Base-by-base conservation (phyloP, 2,329 filamentous ascomycete genomes). In the Bipolaris victoriae region DNA sequence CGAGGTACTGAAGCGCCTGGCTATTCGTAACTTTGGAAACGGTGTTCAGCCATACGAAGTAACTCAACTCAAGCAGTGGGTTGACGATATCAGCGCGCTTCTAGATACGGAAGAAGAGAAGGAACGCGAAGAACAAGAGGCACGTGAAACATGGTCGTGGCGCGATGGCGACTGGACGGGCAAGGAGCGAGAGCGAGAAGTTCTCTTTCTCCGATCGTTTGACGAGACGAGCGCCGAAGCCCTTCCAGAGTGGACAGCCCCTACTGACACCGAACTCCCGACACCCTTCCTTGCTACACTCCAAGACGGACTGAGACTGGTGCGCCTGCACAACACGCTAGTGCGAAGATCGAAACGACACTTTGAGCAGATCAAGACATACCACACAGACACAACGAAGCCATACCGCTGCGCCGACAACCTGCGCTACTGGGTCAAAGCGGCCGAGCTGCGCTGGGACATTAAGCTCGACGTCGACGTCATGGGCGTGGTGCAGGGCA, bases 401-500 rank as follows among this genome's bases (percentile, higher is more conserved):
- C 95, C 95, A 0, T 99, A 99, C 76, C 89, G 95, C 47, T 89
- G 89, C 61, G 92, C 93, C 3, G 95, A 99, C 67, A 99, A 99
- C 75, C 83, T 99, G 60, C 87, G 92, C 39, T 99, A 90, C 81
- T 99, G 95, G 94, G 86, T 90, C 77, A 99, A 99, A 80, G 95
- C 94, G 1, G 92, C 93, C 7, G 93, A 99, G 79, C 82, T 98
- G 57, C 87, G 95, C 53, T 99, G 94, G 88, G 95, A 98, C 77
- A 86, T 93, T 37, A 85, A 90, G 65, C 82, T 98, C 49, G 86
- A 89, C 62, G 83, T 97, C 52, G 92, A 97, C 70, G 91, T 94
- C 20, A 88, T 96, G 77, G 92, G 89, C 26, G 85, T 97, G 7
- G 93, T 97, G 20, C 90, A 93, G 71, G 89, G 88, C 70, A 88